These are phyloP conservation scores for Coprinopsis strossmayeri DNA, from an alignment of 768 basidiomycete genomes.

Conservation along the genomic window DNA sequence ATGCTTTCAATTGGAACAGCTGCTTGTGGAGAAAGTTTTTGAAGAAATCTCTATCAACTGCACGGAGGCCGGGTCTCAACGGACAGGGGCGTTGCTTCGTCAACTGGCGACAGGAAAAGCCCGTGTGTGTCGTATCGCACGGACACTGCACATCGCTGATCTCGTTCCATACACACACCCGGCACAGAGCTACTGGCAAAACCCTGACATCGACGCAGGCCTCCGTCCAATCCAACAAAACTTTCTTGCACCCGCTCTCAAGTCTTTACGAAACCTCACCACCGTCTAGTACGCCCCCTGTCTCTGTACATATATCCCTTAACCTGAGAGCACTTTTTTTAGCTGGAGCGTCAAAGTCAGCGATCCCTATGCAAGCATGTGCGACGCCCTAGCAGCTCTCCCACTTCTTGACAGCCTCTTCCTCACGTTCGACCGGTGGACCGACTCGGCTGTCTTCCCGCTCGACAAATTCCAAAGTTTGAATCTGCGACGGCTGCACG, in stretches of 20 bases:
- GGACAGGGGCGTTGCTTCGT: conserved; percentile 4
- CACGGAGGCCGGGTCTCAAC: background rate
- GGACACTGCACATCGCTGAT: conserved; percentile 4
- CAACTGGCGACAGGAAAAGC: conserved; percentile 1
- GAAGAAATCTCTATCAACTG: conserved; percentile 7
- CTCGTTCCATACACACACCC: conserved; percentile 7
- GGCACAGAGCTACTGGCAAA: conserved; percentile 7
- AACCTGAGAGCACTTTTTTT: background rate
- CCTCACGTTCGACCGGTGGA: conserved; percentile 8
- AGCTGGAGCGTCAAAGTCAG: conserved; percentile 8
- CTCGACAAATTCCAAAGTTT: conserved; percentile 7
- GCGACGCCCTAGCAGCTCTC: conserved; percentile 1
- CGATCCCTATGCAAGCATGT: conserved; percentile 6
- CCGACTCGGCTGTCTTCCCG: background rate
- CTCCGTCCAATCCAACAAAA: conserved; percentile 4
- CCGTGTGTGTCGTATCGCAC: background rate
- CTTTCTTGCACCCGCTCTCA: conserved; percentile 6
- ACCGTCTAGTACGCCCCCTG: conserved; percentile 2
- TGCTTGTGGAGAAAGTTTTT: background rate
- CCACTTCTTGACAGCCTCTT: conserved; percentile 1
- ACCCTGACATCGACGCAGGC: background rate
- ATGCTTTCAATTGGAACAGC: conserved; percentile 3
- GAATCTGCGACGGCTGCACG: background rate
- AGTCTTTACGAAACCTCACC: conserved; percentile 1
- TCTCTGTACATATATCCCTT: background rate